Evolutionary conservation across 306 rosid genomes (phyloP), one percentile per base, ranked within the genome.

Genomic region (Echinosophora koreensis): DNA sequence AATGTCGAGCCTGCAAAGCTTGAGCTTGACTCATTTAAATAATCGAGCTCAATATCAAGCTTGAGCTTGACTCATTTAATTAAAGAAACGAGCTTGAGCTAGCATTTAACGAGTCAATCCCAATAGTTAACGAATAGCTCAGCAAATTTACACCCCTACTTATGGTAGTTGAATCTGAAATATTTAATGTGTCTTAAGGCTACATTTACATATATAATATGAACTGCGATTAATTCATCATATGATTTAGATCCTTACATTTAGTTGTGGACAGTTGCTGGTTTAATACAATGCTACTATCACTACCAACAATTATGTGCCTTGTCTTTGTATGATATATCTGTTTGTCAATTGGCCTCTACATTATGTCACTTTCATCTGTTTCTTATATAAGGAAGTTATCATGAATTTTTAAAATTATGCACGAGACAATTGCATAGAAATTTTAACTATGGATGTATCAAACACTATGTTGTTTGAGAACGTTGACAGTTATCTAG

Each of bases 341-440:
- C 39, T 62, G 41, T 59, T n/a, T 22, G 7, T 27, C 18, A 56
- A 57, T 18, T 69, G 46, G 52, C 55, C 46, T 77, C 50, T 67
- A 59, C 69, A 30, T 30, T 30, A 28, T 27, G 73, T 58, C 42
- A 8, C 64, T 34, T 38, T 16, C 77, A 35, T 59, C 46, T 68
- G 55, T 35, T 22, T 54, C 73, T 58, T 67, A 52, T 22, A 0
- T 22, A 22, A 1, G 22, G 22, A 22, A 0, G 22, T 22, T 32
- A 52, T 74, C 65, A 38, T 61, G 17, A 77, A 41, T 62, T 62
- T 37, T 22, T 42, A 64, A 76, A 66, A 76, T 52, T 42, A 65
- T 18, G 73, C 16, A 52, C 3, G 37, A 59, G 12, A 17, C 41
- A 34, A 14, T 30, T 58, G 9, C 12, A 8, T 34, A 8, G 13